Conservation (phyloP, 2,329 filamentous ascomycete genomes). For the Monilinia laxa region DNA sequence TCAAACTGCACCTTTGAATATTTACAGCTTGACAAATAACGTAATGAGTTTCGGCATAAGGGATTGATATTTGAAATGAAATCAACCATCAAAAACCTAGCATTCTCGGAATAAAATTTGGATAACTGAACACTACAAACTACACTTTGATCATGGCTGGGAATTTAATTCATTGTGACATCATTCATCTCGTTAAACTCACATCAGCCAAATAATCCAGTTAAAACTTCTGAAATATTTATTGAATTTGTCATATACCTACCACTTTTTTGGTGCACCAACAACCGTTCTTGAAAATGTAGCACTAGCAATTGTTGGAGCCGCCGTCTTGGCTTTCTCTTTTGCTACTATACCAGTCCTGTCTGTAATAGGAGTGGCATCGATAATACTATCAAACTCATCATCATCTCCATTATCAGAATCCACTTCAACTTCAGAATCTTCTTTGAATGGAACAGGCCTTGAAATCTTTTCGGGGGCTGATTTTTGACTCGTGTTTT, state of each 20-base stretch:
- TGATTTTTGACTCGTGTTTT: slow-evolving; percentile 51
- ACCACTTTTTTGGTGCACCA: slow-evolving; percentile 42
- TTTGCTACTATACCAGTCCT: slow-evolving; percentile 68
- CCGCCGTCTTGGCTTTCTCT: slow-evolving; percentile 37
- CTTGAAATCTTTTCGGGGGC: slow-evolving; percentile 61
- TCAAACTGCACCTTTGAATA: too few species aligned
- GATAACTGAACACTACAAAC: too few species aligned
- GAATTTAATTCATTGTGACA: neutral
- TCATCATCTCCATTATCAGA: slow-evolving; percentile 69
- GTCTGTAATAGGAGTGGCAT: slow-evolving; percentile 86
- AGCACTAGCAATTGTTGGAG: slow-evolving; percentile 38
- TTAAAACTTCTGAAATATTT: neutral
- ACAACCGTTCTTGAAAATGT: slow-evolving; percentile 42
- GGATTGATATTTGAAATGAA: too few species aligned
- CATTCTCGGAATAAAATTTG: too few species aligned
- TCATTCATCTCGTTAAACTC: neutral
- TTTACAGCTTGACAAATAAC: too few species aligned
- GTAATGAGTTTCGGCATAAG: too few species aligned
- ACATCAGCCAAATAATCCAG: neutral
- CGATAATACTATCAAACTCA: slow-evolving; percentile 89
- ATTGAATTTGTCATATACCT: slow-evolving; percentile 20
- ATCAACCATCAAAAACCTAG: too few species aligned
- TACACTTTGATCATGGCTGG: too few species aligned
- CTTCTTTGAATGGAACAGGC: slow-evolving; percentile 55
- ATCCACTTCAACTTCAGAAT: slow-evolving; percentile 68